Evolutionary conservation across 1,139 yeast species (phyloP).

Genomic region (Nakaseomyces bracarensis): DNA sequence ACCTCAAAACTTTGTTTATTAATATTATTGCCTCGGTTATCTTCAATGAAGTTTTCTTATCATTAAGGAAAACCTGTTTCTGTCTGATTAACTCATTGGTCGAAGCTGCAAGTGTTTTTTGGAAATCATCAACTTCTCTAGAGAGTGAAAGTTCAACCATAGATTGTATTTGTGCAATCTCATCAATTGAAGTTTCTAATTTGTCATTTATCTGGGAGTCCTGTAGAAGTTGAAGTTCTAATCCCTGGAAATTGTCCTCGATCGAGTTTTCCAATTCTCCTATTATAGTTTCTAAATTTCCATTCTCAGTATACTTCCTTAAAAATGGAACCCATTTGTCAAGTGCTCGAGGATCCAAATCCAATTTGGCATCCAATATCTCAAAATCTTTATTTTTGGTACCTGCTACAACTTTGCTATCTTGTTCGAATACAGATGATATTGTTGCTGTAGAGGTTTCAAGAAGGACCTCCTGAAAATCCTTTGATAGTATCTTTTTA

Average conservation of each 20-base stretch:
- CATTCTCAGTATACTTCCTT: slow-evolving; percentile 25
- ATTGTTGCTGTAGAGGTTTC: slow-evolving; percentile 16
- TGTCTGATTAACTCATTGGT: slow-evolving; percentile 55
- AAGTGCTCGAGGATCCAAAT: slow-evolving; percentile 25
- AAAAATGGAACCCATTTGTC: slow-evolving; percentile 32
- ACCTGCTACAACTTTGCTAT: slow-evolving; percentile 3
- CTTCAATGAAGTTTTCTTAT: slow-evolving; percentile 51
- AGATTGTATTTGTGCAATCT: slow-evolving; percentile 26
- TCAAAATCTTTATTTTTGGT: slow-evolving; percentile 2
- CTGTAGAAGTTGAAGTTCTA: slow-evolving; percentile 30
- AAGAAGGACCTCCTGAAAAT: slow-evolving; percentile 27
- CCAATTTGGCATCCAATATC: slow-evolving; percentile 19
- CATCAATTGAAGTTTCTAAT: slow-evolving; percentile 25
- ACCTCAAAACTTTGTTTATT: slow-evolving; percentile 65
- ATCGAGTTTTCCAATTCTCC: slow-evolving; percentile 29
- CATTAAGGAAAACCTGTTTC: slow-evolving; percentile 46
- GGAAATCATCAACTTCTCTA: slow-evolving; percentile 21
- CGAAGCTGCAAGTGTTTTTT: slow-evolving; percentile 50
- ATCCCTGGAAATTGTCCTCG: slow-evolving; percentile 30
- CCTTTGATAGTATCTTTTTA: slow-evolving; percentile 22
- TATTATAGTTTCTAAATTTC: slow-evolving; percentile 18
- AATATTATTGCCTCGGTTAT: slow-evolving; percentile 57
- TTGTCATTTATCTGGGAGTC: slow-evolving; percentile 31
- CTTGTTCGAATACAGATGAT: slow-evolving; percentile 8
- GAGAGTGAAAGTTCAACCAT: slow-evolving; percentile 23